phyloP scores from a whole-genome alignment of 2,329 filamentous ascomycete genomes.

The Monilinia vaccinii-corymbosi region DNA sequence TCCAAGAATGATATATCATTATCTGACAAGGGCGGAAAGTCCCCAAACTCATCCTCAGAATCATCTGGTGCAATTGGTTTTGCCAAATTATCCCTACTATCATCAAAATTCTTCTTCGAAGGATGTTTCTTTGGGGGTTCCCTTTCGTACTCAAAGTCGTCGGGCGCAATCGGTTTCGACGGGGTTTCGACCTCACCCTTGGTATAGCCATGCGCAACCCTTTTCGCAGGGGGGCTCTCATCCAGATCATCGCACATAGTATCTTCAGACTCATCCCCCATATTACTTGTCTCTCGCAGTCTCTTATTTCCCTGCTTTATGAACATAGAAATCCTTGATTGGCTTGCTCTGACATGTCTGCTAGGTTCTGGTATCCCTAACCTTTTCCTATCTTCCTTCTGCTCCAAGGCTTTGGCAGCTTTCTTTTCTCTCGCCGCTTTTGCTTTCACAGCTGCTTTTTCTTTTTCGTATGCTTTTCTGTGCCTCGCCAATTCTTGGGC shows the following conservation, averaged over 20 bases:
- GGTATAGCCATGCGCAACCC: not conserved
- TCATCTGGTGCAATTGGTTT: slow-evolving; percentile 11
- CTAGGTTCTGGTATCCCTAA: slow-evolving; percentile 45
- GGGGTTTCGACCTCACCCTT: not conserved
- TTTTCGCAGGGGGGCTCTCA: not conserved
- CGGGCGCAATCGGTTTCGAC: not conserved
- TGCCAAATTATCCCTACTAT: not conserved
- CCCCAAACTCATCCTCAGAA: slow-evolving; percentile 29
- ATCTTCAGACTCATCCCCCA: slow-evolving; percentile 17
- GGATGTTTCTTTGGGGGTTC: not conserved
- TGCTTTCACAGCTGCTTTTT: slow-evolving; percentile 43
- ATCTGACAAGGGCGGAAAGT: slow-evolving; percentile 27
- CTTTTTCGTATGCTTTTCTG: slow-evolving; percentile 43
- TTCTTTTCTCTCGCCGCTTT: slow-evolving; percentile 45
- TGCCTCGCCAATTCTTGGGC: slow-evolving; percentile 33
- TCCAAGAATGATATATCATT: slow-evolving; percentile 17
- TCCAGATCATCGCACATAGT: slow-evolving; percentile 3
- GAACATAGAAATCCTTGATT: slow-evolving; percentile 48
- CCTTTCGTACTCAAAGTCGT: not conserved
- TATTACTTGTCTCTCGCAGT: slow-evolving; percentile 16
- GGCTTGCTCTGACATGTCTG: slow-evolving; percentile 41
- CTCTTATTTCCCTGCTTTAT: slow-evolving; percentile 29
- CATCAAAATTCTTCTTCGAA: not conserved
- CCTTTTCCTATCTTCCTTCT: slow-evolving; percentile 41
- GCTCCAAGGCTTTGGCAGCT: slow-evolving; percentile 42